Base-by-base conservation (phyloP, 257 asterid species). In the Solanum stenotomum region DNA sequence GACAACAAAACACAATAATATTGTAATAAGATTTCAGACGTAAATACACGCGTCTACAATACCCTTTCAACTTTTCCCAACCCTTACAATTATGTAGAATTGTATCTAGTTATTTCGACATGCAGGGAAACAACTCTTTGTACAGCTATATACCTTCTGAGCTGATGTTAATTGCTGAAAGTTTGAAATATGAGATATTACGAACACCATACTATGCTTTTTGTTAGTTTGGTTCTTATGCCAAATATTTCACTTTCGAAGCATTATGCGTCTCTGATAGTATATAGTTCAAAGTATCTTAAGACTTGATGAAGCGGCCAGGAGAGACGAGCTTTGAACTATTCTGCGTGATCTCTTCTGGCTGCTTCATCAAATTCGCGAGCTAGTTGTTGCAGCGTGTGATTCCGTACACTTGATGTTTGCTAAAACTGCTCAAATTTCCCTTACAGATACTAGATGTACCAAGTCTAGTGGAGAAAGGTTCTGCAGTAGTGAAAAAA, bases 401-500 rank as follows among this genome's bases (percentile, higher is more conserved):
- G 63, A 78, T n/a, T 78, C 84, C 20, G 4, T 25, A 14, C 63
- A 42, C 84, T 25, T 42, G 49, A 71, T 18, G 29, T 5, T 44
- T 44, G 40, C 68, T 81, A 81, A 79, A 81, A 46, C 68, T 27
- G 40, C 85, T 42, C 3, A 46, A 79, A 27, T 79, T 46, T 31
- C 65, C 10, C 4, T 52, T 86, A 14, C 95, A 96, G 99, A 95
- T 96, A 79, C 87, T 96, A 49, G 97, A 95, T 88, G 95, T 90
- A 38, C 99, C 99, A 65, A 94, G 95, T 87, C 90, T 96, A 85
- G 79, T 93, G 89, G 99, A 96, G 92, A 94, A 96, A 90, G 99
- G 99, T 67, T 96, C 99, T 8, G 86, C 89, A 42, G 96, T 94
- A 0, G 94, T 93, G 86, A 96, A 92, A 94, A 96, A 95, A 89